Evolutionary conservation across 1,284 basidiomycete genomes (phyloP), one percentile per base, ranked within the genome.

Genomic region (Coriolopsis trogii): DNA sequence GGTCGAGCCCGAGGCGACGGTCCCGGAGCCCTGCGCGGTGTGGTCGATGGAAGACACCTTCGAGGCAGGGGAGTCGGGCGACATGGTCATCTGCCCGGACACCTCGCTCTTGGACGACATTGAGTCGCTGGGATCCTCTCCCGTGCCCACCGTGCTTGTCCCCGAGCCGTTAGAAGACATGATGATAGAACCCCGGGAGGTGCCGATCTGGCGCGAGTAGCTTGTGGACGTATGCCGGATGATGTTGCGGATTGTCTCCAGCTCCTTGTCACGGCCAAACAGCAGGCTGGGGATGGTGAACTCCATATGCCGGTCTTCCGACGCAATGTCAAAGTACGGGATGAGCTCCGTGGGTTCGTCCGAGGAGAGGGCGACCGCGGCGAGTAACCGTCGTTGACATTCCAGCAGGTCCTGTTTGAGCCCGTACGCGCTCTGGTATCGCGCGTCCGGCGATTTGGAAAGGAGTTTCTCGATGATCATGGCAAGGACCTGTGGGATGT

Each of bases 371-470:
- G 79, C 79, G 3, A 86, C 82, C 23, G 79, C 78, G 6, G 75
- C 74, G 45, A 85, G 71, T 23, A 89, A 73, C 25, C 81, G 74
- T 41, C 79, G 68, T 62, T 88, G 86, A 52, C 85, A 87, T 63
- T 85, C 79, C 37, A 87, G 65, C 13, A 89, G 70, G 63, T 89
- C 86, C 21, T 71, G 72, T 59, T 83, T 85, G 41, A 89, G 71
- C 0, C 86, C 86, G 61, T 81, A 77, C 2, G 85, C 85, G 63
- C 84, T 85, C 65, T 86, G 84, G 60, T 89, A 89, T 39, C 86
- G 74, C 38, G 67, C 63, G 62, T 87, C 85, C 0, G 85, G 84
- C 53, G 73, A 79, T 65, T 89, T 89, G 5, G 76, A 67, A 26
- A 88, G 72, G 10, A 89, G 73, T 83, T 85, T 87, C 60, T 87